Conservation (phyloP, 2,329 filamentous ascomycete genomes). For the Sporothrix sp. region DNA sequence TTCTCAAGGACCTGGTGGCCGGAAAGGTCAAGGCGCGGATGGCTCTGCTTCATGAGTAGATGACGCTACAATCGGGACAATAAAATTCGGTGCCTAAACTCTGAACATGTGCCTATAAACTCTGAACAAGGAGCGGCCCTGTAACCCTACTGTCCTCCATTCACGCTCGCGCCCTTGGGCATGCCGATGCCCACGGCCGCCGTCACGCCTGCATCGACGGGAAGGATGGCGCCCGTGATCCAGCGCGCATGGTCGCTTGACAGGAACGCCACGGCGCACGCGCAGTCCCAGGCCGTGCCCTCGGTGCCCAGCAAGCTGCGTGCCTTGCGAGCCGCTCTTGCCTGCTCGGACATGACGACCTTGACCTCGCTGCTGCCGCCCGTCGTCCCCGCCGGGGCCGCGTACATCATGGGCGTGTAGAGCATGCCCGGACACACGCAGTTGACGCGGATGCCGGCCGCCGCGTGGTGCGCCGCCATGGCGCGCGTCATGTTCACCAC, state of each 20-base stretch:
- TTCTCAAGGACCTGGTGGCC: neutral
- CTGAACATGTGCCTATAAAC: too few relatives aligned
- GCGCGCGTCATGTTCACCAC: slow-evolving; percentile 42
- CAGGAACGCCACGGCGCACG: slow-evolving; percentile 11
- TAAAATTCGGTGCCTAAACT: too few relatives aligned
- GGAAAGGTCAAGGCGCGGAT: slow-evolving; percentile 4
- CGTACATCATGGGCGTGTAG: slow-evolving; percentile 37
- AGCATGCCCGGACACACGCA: slow-evolving; percentile 40
- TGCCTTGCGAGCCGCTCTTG: slow-evolving; percentile 4
- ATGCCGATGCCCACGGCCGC: slow-evolving; percentile 9
- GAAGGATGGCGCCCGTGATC: slow-evolving; percentile 11
- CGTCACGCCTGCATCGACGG: slow-evolving; percentile 11
- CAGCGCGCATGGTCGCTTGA: slow-evolving; percentile 13
- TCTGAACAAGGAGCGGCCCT: too few relatives aligned
- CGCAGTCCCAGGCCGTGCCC: slow-evolving; percentile 13
- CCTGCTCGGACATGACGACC: slow-evolving; percentile 9
- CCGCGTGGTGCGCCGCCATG: slow-evolving; percentile 41
- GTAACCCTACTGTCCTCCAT: neutral
- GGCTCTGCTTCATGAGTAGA: slow-evolving; percentile 2
- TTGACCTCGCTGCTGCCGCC: neutral
- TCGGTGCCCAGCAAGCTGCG: slow-evolving; percentile 14
- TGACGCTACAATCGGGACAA: too few relatives aligned
- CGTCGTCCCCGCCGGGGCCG: neutral
- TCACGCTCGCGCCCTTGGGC: slow-evolving; percentile 9
- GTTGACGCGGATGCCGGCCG: slow-evolving; percentile 38